phyloP scores from a whole-genome alignment of 257 asterid genomes.

The Solanum dulcamara region DNA sequence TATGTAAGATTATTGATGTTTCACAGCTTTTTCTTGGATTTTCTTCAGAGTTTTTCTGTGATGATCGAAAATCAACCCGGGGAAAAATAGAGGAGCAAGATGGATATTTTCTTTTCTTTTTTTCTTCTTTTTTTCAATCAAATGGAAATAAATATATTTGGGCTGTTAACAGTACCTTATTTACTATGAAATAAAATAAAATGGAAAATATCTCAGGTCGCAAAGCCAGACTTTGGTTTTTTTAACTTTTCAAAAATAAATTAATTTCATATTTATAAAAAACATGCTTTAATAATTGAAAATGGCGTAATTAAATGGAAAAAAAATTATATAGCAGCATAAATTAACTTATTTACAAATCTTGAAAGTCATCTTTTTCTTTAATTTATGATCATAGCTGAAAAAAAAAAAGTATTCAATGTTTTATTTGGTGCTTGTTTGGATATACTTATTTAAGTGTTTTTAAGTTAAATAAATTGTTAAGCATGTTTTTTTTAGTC shows the following conservation, averaged over 20 bases:
- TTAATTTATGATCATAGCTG: no score
- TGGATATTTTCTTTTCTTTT: background rate
- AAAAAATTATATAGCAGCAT: accelerated
- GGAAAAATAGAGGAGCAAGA: background rate
- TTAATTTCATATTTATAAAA: no score
- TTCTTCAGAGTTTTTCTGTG: background rate
- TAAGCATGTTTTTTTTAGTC: no score
- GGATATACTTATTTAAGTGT: no score
- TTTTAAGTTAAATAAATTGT: no score
- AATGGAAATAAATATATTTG: background rate
- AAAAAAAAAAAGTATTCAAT: no score
- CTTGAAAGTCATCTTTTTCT: accelerated
- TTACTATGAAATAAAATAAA: background rate
- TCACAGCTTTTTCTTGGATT: background rate
- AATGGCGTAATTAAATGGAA: background rate
- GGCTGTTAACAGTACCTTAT: background rate
- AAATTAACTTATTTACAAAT: no score
- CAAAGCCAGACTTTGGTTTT: background rate
- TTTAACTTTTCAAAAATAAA: background rate
- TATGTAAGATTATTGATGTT: background rate
- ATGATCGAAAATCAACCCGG: background rate
- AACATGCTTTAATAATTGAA: background rate
- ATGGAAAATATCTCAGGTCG: background rate
- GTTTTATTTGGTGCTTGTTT: no score
- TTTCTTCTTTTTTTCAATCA: background rate